These are phyloP conservation scores for Blastobotrys capitulatus DNA, from an alignment of 1,139 yeast genomes.

Conservation along the genomic window DNA sequence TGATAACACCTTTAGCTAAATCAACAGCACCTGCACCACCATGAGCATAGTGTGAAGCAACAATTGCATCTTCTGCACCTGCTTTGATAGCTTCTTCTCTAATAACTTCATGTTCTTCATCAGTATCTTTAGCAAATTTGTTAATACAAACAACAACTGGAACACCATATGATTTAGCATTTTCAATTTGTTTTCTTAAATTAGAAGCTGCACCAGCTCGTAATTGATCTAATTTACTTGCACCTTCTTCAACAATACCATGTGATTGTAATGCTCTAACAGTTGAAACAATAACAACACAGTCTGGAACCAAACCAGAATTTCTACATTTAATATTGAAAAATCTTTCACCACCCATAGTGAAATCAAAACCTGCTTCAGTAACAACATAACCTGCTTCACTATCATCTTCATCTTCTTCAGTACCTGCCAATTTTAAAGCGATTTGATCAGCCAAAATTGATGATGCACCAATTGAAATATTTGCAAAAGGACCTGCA, in stretches of 20 bases:
- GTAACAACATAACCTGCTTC: constrained; percentile 89
- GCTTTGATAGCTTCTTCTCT: constrained; percentile 80
- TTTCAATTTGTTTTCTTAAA: constrained; percentile 84
- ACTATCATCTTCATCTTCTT: constrained; percentile 45
- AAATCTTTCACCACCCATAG: constrained; percentile 99
- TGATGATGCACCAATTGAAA: constrained; percentile 89
- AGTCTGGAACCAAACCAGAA: constrained; percentile 85
- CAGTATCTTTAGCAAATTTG: constrained; percentile 83
- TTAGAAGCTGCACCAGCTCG: constrained; percentile 81
- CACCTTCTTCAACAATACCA: constrained; percentile 97
- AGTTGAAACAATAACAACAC: constrained; percentile 93
- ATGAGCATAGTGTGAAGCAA: constrained; percentile 95
- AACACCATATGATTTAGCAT: constrained; percentile 79
- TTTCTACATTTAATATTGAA: constrained; percentile 94
- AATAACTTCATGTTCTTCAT: constrained; percentile 75
- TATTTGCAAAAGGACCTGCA: constrained; percentile 98
- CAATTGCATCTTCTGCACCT: constrained; percentile 91
- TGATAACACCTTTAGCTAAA: constrained; percentile 79
- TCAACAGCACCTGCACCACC: constrained; percentile 94
- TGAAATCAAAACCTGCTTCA: constrained; percentile 98
- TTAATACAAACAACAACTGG: constrained; percentile 97
- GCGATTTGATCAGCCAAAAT: constrained; percentile 95
- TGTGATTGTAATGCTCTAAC: constrained; percentile 95
- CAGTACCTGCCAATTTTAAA: constrained; percentile 80
- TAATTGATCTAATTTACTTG: constrained; percentile 80